Base-by-base conservation (phyloP, 192 early-diverging fungal species). In the Coemansia sp. region DNA sequence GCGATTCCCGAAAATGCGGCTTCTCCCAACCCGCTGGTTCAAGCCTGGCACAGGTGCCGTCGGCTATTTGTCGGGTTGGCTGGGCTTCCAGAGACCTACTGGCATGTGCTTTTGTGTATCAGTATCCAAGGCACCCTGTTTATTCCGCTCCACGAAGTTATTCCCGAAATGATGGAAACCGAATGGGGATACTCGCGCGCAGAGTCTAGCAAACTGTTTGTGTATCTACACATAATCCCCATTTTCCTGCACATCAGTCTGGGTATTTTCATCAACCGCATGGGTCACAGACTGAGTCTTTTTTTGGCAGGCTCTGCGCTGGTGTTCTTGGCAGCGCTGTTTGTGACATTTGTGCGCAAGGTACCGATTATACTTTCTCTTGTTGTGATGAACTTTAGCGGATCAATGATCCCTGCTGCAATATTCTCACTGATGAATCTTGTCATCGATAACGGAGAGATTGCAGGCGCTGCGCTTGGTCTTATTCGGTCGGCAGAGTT, bases 191-290 rank as follows among this genome's bases (percentile, higher is more conserved):
- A 86, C 51, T 62, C 76, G 56, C 71, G 70, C 11, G 74, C 73
- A 0, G 52, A 83, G 55, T 79, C 85, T 6, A 82, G 80, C 59
- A 77, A 74, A 61, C 61, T 79, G 37, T 83, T 82, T 51, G 85
- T 85, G 38, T 83, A 85, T 15, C 74, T 85, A 20, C 82, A 87
- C 43, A 71, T 81, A 8, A 81, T 88, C 53, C 88, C 88, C 9
- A 87, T 88, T 59, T 74, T 85, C 28, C 79, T 84, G 28, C 85
- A 88, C 11, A 75, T 87, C 15, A 8, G 76, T 8, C 58, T 87
- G n/a, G 88, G 88, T 37, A 67, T 87, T 28, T 58, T 87, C 35
- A 87, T 90, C 71, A 86, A 90, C 61, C 78, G 72, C 9, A 69
- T 85, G 34, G 88, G 88, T 1, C 69, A 68, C 35, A 83, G 87